A percentile compares a stretch with the other conserved stretches of the same genome.
These are phyloP conservation scores for Tranzscheliella williamsii DNA, from an alignment of 1,284 basidiomycete genomes.

Conservation along the genomic window DNA sequence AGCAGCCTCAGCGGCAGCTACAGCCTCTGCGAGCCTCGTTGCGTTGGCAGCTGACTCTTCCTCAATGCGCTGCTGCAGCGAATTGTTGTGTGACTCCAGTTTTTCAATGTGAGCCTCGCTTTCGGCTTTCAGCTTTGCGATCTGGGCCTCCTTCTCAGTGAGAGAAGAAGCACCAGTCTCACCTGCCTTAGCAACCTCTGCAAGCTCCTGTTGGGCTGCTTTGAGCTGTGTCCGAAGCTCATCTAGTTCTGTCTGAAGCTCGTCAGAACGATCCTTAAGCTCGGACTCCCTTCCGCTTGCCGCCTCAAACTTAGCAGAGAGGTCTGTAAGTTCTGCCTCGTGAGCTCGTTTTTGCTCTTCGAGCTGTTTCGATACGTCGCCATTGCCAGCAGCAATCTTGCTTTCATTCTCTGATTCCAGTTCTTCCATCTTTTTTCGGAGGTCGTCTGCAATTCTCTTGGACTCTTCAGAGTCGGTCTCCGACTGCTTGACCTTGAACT, in stretches of 20 bases:
- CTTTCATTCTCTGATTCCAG: neutral
- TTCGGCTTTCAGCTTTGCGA: conserved; percentile 6
- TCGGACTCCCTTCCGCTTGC: conserved; percentile 11
- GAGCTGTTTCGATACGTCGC: conserved; percentile 6
- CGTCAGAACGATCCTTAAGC: conserved; percentile 6
- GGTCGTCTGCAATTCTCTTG: neutral
- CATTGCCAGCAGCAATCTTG: neutral
- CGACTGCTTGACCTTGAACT: neutral
- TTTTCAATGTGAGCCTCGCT: conserved; percentile 5
- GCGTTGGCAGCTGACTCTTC: conserved; percentile 4
- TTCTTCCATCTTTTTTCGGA: neutral
- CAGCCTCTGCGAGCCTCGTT: conserved; percentile 25
- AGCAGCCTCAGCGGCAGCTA: conserved; percentile 34
- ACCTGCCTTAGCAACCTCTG: conserved; percentile 13
- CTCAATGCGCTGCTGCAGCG: conserved; percentile 11
- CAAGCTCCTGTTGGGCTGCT: conserved; percentile 11
- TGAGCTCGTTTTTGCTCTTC: conserved; percentile 22
- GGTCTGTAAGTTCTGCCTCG: conserved; percentile 6
- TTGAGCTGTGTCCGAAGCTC: conserved; percentile 9
- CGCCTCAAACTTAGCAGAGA: conserved; percentile 5
- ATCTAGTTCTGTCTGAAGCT: conserved; percentile 20
- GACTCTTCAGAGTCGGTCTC: neutral
- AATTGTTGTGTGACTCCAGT: too few species aligned
- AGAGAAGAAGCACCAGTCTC: conserved; percentile 11
- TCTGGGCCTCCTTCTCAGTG: conserved; percentile 25